phyloP scores from a whole-genome alignment of 306 rosid genomes.

The Fragaria iinumae region DNA sequence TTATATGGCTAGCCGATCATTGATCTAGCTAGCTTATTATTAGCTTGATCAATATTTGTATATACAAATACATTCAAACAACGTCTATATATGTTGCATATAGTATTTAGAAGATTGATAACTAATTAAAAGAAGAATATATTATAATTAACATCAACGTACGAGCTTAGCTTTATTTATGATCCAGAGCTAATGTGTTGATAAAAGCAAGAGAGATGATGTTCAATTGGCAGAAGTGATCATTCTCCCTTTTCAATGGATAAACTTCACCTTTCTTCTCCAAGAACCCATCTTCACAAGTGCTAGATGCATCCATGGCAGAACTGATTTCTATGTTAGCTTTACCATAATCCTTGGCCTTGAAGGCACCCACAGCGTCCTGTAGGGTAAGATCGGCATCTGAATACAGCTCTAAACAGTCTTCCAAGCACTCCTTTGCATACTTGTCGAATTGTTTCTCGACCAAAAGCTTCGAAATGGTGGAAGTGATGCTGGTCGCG shows the following conservation, averaged over 20 bases:
- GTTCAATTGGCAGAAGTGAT: conserved; percentile 35
- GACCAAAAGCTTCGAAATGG: conserved; percentile 36
- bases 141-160: too few species aligned
- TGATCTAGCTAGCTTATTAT: not conserved
- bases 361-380: conserved; percentile 13
- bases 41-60: not conserved
- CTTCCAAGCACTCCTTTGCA: conserved; percentile 32
- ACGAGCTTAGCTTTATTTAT: not conserved
- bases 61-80: not conserved
- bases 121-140: not conserved
- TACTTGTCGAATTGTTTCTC: conserved; percentile 14
- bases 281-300: conserved; percentile 66
- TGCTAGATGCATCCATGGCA: conserved; percentile 51
- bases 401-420: conserved; percentile 41
- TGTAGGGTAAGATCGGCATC: conserved; percentile 24
- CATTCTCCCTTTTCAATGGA: conserved; percentile 48
- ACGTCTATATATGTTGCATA: not conserved
- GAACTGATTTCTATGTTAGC: conserved; percentile 29
- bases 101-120: not conserved
- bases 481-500: conserved; percentile 37
- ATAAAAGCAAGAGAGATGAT: conserved; percentile 53
- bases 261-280: conserved; percentile 45
- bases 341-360: conserved; percentile 20
- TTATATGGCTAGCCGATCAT: not conserved
- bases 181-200: conserved; percentile 18